A percentile compares a stretch with the other conserved stretches of the same genome.
These are phyloP conservation scores for Cryptosporidium bovis DNA, from an alignment of 169 alveolate genomes.

Conservation along the genomic window DNA sequence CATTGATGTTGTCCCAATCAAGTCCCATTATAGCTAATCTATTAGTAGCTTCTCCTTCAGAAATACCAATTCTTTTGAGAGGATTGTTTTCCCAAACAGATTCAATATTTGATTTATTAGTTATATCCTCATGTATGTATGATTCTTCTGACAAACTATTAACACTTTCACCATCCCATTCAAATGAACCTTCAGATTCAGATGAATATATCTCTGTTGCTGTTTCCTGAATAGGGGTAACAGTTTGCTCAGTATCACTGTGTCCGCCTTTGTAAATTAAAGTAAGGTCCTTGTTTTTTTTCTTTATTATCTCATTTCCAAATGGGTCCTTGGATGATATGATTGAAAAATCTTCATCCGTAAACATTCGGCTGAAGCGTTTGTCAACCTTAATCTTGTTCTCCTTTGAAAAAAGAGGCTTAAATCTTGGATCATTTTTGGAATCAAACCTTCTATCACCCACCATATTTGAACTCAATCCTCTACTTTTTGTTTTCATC, in stretches of 20 bases:
- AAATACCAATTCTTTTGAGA: constrained; percentile 55
- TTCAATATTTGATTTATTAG: not conserved
- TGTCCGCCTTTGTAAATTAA: constrained; percentile 51
- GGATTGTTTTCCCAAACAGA: constrained; percentile 70
- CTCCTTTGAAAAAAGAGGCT: constrained; percentile 78
- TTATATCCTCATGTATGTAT: not conserved
- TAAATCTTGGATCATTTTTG: constrained; percentile 81
- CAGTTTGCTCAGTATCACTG: constrained; percentile 29
- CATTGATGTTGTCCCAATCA: constrained; percentile 95
- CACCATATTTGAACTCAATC: not conserved
- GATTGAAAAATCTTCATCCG: constrained; percentile 81
- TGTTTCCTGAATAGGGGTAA: constrained; percentile 29
- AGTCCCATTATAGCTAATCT: constrained; percentile 95
- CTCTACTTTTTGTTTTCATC: not conserved
- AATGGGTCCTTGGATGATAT: constrained; percentile 82
- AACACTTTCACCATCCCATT: constrained; percentile 76
- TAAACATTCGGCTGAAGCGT: constrained; percentile 82
- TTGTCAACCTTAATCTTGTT: constrained; percentile 83
- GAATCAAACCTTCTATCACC: constrained; percentile 21
- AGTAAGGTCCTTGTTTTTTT: constrained; percentile 54
- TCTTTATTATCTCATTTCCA: constrained; percentile 79
- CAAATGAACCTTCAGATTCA: constrained; percentile 51
- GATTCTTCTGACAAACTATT: not conserved
- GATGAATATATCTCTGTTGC: not conserved
- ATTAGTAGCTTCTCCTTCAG: constrained; percentile 85